A percentile compares a stretch with the other conserved stretches of the same genome.
These are phyloP conservation scores for Sporisorium scitamineum DNA, from an alignment of 1,284 basidiomycete species.

Conservation along the genomic window DNA sequence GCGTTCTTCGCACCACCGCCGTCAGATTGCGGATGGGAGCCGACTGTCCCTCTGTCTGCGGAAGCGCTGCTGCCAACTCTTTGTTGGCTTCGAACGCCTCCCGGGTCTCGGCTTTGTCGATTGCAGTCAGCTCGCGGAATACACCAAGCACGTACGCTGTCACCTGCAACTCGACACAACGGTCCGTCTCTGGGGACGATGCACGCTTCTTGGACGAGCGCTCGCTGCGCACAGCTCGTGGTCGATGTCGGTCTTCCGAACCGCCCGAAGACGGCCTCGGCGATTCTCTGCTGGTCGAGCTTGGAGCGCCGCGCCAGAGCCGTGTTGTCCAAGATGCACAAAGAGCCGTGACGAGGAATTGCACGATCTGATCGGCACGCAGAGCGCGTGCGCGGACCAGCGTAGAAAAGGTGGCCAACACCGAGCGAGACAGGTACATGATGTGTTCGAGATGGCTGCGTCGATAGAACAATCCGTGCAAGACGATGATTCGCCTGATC, in stretches of 20 bases:
- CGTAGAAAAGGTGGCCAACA: conserved; percentile 47
- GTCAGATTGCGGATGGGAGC: conserved; percentile 79
- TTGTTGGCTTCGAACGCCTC: conserved; percentile 73
- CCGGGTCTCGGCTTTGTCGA: conserved; percentile 74
- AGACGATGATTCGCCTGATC: conserved; percentile 48
- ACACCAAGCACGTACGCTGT: conserved; percentile 81
- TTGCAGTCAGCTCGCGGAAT: conserved; percentile 77
- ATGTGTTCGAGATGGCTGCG: conserved; percentile 47
- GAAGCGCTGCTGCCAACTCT: conserved; percentile 54
- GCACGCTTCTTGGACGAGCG: conserved; percentile 35
- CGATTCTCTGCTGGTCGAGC: conserved; percentile 20
- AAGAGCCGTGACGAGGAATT: conserved; percentile 57
- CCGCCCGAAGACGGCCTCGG: conserved; percentile 29
- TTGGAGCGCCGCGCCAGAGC: conserved; percentile 50
- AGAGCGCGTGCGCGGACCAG: conserved; percentile 45
- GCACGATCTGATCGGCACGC: conserved; percentile 60
- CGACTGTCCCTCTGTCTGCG: conserved; percentile 1
- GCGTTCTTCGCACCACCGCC: conserved; percentile 83
- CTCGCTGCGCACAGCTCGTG: conserved; percentile 75
- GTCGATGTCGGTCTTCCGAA: conserved; percentile 43
- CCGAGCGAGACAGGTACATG: conserved; percentile 51
- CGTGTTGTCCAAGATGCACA: conserved; percentile 60
- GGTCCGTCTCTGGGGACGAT: conserved; percentile 33
- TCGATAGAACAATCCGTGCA: conserved; percentile 61
- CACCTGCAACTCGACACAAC: conserved; percentile 76